Percentiles rank a stretch among this genome's conserved stretches.
Evolutionary conservation across 495 filamentous ascomycete genomes (phyloP).

Genomic region (Penicillium robsamsonii): DNA sequence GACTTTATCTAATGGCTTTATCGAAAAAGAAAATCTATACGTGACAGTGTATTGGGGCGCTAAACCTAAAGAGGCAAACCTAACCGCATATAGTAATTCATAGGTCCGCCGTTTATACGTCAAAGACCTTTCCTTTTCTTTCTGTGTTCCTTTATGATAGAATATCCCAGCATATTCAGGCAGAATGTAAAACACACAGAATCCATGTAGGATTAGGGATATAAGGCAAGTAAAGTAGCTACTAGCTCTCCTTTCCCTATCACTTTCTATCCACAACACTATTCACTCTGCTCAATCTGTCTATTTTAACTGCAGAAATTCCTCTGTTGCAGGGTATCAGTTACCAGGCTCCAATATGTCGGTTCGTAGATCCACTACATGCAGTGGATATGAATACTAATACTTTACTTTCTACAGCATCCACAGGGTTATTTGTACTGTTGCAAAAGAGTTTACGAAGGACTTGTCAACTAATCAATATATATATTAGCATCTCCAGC

Average conservation of each 20-base stretch:
- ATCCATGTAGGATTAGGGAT: neutral
- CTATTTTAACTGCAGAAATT: neutral
- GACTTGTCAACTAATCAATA: neutral
- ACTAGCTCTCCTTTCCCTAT: neutral
- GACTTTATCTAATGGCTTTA: too few relatives aligned
- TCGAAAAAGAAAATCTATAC: too few relatives aligned
- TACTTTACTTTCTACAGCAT: neutral
- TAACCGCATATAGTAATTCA: too few relatives aligned
- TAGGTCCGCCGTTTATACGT: too few relatives aligned
- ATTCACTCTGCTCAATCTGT: neutral
- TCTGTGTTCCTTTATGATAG: neutral
- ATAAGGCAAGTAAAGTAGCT: neutral
- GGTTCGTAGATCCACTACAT: neutral
- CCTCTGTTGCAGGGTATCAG: neutral
- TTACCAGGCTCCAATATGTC: neutral
- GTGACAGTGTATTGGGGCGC: too few relatives aligned
- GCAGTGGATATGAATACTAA: neutral
- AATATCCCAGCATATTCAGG: conserved; percentile 1
- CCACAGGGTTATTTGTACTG: neutral
- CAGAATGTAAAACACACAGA: neutral
- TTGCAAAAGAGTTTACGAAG: neutral
- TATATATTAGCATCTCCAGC: conserved; percentile 59
- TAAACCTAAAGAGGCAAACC: too few relatives aligned
- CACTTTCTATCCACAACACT: neutral
- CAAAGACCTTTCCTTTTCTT: too few relatives aligned